Evolutionary conservation across 2,329 filamentous ascomycete genomes (phyloP), one percentile per base, ranked within the genome.

Genomic region (Stagonosporopsis cucurbitacearum): DNA sequence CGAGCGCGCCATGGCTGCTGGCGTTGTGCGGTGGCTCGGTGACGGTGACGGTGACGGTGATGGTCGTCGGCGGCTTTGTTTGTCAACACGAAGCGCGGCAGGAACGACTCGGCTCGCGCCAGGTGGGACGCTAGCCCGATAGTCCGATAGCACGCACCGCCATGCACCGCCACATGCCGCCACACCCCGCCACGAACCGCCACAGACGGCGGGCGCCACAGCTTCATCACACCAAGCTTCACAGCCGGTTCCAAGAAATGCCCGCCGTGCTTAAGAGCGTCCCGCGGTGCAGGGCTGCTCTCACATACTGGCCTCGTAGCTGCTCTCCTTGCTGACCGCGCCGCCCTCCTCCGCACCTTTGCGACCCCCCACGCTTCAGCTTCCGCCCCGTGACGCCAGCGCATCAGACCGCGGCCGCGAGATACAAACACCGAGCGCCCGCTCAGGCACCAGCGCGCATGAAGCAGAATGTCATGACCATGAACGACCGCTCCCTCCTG

Each of bases 1-100:
- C 51, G 84, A 79, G 74, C 84, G 82, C 75, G 84, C 82, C 84
- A 86, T 86, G 58, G 41, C 37, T 55, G 43, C 35, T 36, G 48
- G 46, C 49, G 51, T 48, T 49, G 55, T 32, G 63, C 54, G 62
- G 60, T 57, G 59, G 50, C 58, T 47, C n/a, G n/a, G n/a, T n/a
- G n/a, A n/a, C n/a, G n/a, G n/a, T n/a, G n/a, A n/a, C n/a, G n/a
- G n/a, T n/a, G n/a, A n/a, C n/a, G n/a, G n/a, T n/a, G n/a, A n/a
- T 54, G 11, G 54, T 55, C 43, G 62, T 58, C 36, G 45, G 19
- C 50, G 30, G 28, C 55, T 53, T 59, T 66, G 65, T 68, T 67
- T 68, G 64, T 65, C 60, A 64, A 65, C 63, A 65, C 55, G 26
- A 30, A 46, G n/a, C 23, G 40, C 40, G 49, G 49, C 49, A 45